Evolutionary conservation across 116 monocot species (phyloP).

Genomic region (Dioscorea cayenensis): DNA sequence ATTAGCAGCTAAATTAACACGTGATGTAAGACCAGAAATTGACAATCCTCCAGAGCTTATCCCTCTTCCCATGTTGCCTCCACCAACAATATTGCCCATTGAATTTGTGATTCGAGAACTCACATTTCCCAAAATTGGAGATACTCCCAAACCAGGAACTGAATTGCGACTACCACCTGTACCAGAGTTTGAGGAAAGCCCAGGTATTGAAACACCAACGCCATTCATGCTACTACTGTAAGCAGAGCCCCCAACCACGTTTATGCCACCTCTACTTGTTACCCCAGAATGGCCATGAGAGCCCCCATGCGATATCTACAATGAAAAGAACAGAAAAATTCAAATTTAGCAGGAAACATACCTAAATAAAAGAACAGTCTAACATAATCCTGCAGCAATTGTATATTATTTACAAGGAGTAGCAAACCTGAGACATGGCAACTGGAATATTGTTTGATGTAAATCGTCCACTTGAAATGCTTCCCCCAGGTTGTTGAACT

Average conservation of each 20-base stretch:
- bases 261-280: conserved; percentile 52
- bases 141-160: conserved; percentile 58
- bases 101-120: conserved; percentile 62
- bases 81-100: conserved; percentile 63
- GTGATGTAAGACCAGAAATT: conserved; percentile 56
- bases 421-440: conserved; percentile 62
- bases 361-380: background rate
- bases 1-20: conserved; percentile 53
- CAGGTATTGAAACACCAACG: conserved; percentile 71
- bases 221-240: conserved; percentile 69
- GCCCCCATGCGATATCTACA: conserved; percentile 51
- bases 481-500: conserved; percentile 61
- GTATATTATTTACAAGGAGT: background rate
- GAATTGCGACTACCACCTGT: conserved; percentile 40
- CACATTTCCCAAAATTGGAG: conserved; percentile 61
- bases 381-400: background rate
- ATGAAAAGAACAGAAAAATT: background rate
- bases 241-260: conserved; percentile 46
- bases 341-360: background rate
- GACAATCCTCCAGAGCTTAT: conserved; percentile 67
- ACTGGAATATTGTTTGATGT: conserved; percentile 58
- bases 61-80: conserved; percentile 61
- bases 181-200: conserved; percentile 50
- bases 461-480: conserved; percentile 56
- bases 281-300: conserved; percentile 66